Evolutionary conservation across 345 rosid genomes (phyloP).

Genomic region (Garcia nutans): DNA sequence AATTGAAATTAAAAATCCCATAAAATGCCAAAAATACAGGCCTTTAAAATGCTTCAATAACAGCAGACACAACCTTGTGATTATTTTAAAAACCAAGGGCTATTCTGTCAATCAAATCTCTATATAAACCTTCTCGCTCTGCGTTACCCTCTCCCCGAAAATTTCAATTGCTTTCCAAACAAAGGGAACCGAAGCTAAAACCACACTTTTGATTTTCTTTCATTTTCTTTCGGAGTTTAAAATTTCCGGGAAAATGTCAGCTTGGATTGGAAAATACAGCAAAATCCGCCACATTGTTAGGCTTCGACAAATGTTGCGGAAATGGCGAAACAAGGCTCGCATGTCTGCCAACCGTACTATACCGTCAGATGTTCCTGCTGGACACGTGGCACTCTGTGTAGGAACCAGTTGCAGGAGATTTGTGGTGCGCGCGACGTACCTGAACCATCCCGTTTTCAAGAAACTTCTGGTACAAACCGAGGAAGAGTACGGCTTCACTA

Average conservation of each 20-base stretch:
- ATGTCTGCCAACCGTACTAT: conserved; percentile 45
- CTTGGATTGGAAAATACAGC: conserved; percentile 69
- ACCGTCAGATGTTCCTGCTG: conserved; percentile 88
- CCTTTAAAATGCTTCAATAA: conserved; percentile 3
- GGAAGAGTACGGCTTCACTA: conserved; percentile 80
- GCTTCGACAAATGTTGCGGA: conserved; percentile 79
- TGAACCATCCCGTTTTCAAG: conserved; percentile 82
- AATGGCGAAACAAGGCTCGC: conserved; percentile 89
- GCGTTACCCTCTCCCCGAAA: conserved; percentile 16
- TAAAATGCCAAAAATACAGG: not conserved
- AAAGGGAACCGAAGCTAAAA: not conserved
- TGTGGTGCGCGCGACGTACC: conserved; percentile 79
- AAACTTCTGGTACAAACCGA: conserved; percentile 70
- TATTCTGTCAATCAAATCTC: conserved; percentile 3
- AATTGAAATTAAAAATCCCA: not conserved
- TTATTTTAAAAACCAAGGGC: conserved; percentile 38
- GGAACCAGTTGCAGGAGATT: conserved; percentile 66
- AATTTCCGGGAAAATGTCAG: conserved; percentile 45
- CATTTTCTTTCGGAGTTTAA: not conserved
- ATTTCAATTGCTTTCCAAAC: not conserved
- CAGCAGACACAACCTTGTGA: conserved; percentile 40
- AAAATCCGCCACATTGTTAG: conserved; percentile 91
- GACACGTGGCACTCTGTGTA: conserved; percentile 84
- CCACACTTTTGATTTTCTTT: not conserved
- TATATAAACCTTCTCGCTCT: conserved; percentile 43